These are phyloP conservation scores for Amyloporia xantha DNA, from an alignment of 768 basidiomycete species.

Conservation along the genomic window DNA sequence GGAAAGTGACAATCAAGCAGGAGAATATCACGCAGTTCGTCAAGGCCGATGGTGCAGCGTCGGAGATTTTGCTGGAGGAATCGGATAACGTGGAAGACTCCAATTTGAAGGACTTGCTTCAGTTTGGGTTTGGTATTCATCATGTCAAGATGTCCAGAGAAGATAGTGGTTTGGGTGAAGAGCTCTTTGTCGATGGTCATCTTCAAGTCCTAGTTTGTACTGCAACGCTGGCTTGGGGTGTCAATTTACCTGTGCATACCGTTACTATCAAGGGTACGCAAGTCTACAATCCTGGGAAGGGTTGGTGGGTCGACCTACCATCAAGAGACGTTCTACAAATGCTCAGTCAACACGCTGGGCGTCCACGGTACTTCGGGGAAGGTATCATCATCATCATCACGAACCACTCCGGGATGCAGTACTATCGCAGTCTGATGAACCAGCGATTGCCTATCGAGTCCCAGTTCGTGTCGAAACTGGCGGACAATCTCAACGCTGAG, in stretches of 20 bases:
- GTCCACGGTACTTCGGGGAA: slow-evolving; percentile 94
- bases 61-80: slow-evolving; percentile 85
- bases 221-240: slow-evolving; percentile 98
- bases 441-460: slow-evolving; percentile 97
- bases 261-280: slow-evolving; percentile 99
- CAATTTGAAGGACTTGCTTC: slow-evolving; percentile 82
- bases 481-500: slow-evolving; percentile 96
- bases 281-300: slow-evolving; percentile 98
- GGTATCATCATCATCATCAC: slow-evolving; percentile 99
- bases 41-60: slow-evolving; percentile 84
- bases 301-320: slow-evolving; percentile 93
- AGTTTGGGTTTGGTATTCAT: slow-evolving; percentile 96
- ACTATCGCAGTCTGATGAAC: slow-evolving; percentile 91
- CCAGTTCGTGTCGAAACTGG: slow-evolving; percentile 87
- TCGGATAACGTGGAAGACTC: slow-evolving; percentile 75
- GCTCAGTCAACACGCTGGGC: slow-evolving; percentile 95
- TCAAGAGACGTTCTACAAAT: slow-evolving; percentile 97
- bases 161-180: slow-evolving; percentile 91
- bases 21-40: slow-evolving; percentile 96
- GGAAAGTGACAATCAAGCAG: slow-evolving; percentile 96
- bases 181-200: slow-evolving; percentile 86
- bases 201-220: slow-evolving; percentile 95
- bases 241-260: slow-evolving; percentile 94
- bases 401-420: slow-evolving; percentile 94
- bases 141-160: slow-evolving; percentile 95